These are phyloP conservation scores for Arxiozyma telluris DNA, from an alignment of 1,139 yeast species.

Conservation along the genomic window DNA sequence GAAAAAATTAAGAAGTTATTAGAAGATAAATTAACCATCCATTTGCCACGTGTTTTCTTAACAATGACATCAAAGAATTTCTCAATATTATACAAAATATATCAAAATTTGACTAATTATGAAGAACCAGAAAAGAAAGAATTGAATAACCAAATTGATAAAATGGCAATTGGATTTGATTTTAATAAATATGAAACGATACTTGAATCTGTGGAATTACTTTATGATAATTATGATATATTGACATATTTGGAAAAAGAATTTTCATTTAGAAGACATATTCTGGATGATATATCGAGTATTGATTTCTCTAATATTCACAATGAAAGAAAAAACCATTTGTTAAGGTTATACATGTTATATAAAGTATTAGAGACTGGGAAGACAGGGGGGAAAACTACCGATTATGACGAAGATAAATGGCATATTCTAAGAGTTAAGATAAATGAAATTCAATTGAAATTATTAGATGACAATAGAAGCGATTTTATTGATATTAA, in stretches of 20 bases:
- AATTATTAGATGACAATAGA: conserved; percentile 52
- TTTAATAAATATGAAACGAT: conserved; percentile 51
- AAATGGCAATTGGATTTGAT: conserved; percentile 61
- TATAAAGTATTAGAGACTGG: conserved; percentile 30
- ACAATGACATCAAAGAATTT: conserved; percentile 71
- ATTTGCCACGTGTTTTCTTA: conserved; percentile 61
- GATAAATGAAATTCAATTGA: conserved; percentile 67
- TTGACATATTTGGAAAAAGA: conserved; percentile 39
- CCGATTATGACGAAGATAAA: conserved; percentile 20
- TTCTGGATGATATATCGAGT: conserved; percentile 30
- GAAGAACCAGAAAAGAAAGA: conserved; percentile 53
- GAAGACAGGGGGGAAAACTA: conserved; percentile 19
- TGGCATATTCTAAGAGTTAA: conserved; percentile 47
- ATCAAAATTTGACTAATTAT: conserved; percentile 56
- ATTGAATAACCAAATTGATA: conserved; percentile 52
- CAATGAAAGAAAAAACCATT: conserved; percentile 25
- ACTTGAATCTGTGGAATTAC: conserved; percentile 40
- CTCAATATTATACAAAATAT: conserved; percentile 52
- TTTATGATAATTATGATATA: conserved; percentile 49
- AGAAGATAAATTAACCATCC: conserved; percentile 43
- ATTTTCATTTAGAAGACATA: conserved; percentile 25
- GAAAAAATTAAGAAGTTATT: conserved; percentile 29
- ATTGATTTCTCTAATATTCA: conserved; percentile 30
- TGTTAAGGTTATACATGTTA: conserved; percentile 27
- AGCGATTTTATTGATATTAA: conserved; percentile 55